Conservation (phyloP, 2,329 filamentous ascomycete genomes). For the Microsporum ferrugineum region DNA sequence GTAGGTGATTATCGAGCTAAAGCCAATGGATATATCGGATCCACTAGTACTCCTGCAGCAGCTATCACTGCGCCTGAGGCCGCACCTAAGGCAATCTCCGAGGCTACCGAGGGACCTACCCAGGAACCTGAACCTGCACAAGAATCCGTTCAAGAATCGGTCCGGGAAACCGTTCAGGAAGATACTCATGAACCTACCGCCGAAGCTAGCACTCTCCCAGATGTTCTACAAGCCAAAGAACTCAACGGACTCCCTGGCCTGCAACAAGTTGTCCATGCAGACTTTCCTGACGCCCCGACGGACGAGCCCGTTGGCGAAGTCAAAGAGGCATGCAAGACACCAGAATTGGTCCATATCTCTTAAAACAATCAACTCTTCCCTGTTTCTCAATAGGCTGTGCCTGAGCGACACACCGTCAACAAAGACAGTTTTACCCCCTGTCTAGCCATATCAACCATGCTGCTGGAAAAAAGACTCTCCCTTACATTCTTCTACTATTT, state of each 20-base stretch:
- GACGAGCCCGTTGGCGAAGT: conserved; percentile 16
- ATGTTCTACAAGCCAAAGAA: background rate
- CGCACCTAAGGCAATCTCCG: background rate
- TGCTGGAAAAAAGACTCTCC: background rate
- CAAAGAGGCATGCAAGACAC: background rate
- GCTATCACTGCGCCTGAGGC: conserved; percentile 12
- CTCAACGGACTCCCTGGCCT: background rate
- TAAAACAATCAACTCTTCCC: background rate
- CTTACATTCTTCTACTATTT: background rate
- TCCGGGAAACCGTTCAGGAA: background rate
- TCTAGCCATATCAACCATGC: background rate
- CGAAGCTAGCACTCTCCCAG: conserved; percentile 11
- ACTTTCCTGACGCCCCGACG: conserved; percentile 34
- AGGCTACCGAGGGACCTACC: background rate
- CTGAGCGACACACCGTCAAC: background rate
- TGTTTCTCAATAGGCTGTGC: background rate
- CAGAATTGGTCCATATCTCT: conserved; percentile 5
- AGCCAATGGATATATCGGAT: conserved; percentile 46
- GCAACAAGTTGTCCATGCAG: conserved; percentile 17
- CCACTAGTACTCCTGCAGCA: conserved; percentile 16
- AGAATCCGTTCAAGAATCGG: background rate
- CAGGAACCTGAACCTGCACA: background rate
- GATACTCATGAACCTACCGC: conserved; percentile 8
- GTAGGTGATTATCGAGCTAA: conserved; percentile 50
- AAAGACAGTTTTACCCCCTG: background rate